Conservation (phyloP, 495 filamentous ascomycete genomes). For the Cercophora samala region DNA sequence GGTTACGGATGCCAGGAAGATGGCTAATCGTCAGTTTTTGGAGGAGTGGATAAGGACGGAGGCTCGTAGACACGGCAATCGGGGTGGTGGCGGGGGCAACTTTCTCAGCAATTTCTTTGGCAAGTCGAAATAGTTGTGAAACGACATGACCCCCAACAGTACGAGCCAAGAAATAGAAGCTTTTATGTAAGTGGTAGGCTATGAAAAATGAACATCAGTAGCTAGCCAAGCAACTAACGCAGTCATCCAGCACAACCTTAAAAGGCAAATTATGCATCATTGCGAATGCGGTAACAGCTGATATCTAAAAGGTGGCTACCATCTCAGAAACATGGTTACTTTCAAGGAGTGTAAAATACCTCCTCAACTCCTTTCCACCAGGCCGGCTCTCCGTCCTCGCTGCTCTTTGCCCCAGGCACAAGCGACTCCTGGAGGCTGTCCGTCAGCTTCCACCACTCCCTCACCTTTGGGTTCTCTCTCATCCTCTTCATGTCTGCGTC, state of each 20-base stretch:
- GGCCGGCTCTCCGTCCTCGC: slow-evolving; percentile 56
- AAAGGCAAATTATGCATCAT: too few species aligned
- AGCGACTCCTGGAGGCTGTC: slow-evolving; percentile 65
- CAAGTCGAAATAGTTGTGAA: slow-evolving; percentile 13
- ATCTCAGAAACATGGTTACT: too few species aligned
- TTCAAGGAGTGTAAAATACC: slow-evolving; percentile 61
- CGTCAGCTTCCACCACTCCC: slow-evolving; percentile 77
- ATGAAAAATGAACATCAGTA: not conserved
- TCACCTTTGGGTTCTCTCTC: slow-evolving; percentile 64
- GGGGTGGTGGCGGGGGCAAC: slow-evolving; percentile 37
- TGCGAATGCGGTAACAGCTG: not conserved
- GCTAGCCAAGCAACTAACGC: not conserved
- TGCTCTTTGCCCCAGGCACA: slow-evolving; percentile 60
- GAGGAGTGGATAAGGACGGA: slow-evolving; percentile 59
- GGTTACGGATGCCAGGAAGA: slow-evolving; percentile 49
- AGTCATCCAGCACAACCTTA: not conserved
- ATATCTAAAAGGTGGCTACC: not conserved
- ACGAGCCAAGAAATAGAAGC: not conserved
- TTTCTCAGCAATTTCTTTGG: slow-evolving; percentile 48
- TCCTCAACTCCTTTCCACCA: slow-evolving; percentile 74
- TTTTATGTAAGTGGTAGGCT: not conserved
- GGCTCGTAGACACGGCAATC: slow-evolving; percentile 46
- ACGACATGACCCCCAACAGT: not conserved
- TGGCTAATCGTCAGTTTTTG: slow-evolving; percentile 55
- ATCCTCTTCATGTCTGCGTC: slow-evolving; percentile 69